Evolutionary conservation across 2,329 filamentous ascomycete genomes (phyloP), one percentile per base, ranked within the genome.

Genomic region (Fusarium musae): DNA sequence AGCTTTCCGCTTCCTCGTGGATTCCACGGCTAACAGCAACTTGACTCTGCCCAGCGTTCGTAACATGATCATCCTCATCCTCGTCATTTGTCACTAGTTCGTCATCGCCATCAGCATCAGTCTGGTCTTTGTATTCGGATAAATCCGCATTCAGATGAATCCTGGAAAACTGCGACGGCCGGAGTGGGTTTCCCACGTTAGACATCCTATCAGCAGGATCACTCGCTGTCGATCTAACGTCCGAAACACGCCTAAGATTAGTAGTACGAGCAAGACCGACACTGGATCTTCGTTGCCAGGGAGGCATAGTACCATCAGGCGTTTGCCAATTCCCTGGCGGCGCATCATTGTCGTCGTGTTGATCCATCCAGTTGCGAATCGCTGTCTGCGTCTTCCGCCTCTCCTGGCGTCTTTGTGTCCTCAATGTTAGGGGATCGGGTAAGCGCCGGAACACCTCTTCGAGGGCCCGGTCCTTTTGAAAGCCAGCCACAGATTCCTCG

Each of bases 361-460:
- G 88, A 49, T 95, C 93, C 93, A 98, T 97, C 95, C 95, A 98
- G 75, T 93, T 92, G 34, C 93, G 91, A 58, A 98, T 95, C 1
- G 94, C 93, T 66, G 92, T 95, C 73, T 93, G 92, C 3, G 92
- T 94, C 79, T 95, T 92, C 42, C 90, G 89, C 69, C 91, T 88
- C 74, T 93, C 91, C 34, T 89, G 86, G 57, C 88, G 87, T 54
- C 88, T 86, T 53, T 89, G 87, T 4, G 88, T 91, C 23, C 88
- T 87, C 59, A 91, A 83, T 5, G 90, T 86, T 12, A 88, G 87
- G 56, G 89, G 85, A 67, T 92, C 91, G 34, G 93, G 94, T 1
- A 91, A 90, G 23, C 89, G 86, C 69, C 94, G 89, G 80, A 98
- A 98, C 0, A 98, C 94, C 79, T 98, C 95, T 74, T 97, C 96